phyloP scores from a whole-genome alignment of 2,329 filamentous ascomycete genomes.

The Aquanectria penicillioides region DNA sequence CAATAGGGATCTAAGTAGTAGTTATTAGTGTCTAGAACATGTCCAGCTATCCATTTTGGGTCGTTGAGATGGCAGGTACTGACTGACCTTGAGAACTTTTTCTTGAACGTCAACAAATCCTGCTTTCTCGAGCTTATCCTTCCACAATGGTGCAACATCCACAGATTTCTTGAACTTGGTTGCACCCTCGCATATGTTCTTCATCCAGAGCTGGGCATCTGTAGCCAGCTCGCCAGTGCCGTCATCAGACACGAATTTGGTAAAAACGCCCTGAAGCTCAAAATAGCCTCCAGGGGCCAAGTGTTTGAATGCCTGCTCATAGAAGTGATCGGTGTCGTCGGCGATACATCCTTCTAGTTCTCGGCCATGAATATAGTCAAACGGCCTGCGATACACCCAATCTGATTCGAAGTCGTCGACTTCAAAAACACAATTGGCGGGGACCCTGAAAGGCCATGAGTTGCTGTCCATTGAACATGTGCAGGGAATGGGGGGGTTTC shows the following conservation, averaged over 20 bases:
- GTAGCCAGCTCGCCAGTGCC: not conserved
- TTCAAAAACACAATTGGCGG: conserved; percentile 20
- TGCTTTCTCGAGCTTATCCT: not conserved
- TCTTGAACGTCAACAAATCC: conserved; percentile 21
- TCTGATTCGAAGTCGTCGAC: conserved; percentile 22
- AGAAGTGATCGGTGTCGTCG: conserved; percentile 1
- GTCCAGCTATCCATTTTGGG: not conserved
- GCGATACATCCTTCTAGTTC: conserved; percentile 21
- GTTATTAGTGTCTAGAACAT: not conserved
- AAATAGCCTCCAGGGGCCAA: conserved; percentile 4
- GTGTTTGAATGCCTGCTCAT: conserved; percentile 6
- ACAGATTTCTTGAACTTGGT: conserved; percentile 12
- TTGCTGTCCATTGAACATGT: not conserved
- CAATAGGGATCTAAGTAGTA: conserved; percentile 20
- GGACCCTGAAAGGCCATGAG: conserved; percentile 1
- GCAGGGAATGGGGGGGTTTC: not conserved
- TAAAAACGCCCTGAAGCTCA: conserved; percentile 7
- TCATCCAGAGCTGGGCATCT: conserved; percentile 10
- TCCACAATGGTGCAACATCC: conserved; percentile 1
- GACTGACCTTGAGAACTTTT: conserved; percentile 17
- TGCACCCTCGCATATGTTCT: not conserved
- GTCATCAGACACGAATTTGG: conserved; percentile 4
- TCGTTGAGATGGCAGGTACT: too few species aligned
- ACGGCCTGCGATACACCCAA: conserved; percentile 12
- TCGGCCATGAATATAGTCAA: conserved; percentile 15